Base-by-base conservation (phyloP, 345 rosid genomes). In the Acer saccharum region DNA sequence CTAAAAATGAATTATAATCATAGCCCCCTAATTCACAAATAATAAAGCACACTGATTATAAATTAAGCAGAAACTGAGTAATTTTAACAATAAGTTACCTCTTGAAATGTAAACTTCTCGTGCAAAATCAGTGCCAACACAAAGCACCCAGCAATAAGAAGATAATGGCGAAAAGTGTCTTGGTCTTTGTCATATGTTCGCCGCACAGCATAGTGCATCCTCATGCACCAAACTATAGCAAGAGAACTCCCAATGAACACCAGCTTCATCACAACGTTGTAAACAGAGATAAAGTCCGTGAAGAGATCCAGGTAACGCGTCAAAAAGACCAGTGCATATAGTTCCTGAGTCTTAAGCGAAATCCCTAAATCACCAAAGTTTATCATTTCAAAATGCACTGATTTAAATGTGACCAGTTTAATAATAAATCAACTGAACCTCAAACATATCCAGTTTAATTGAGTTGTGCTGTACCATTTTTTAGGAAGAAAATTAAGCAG, bases 271-370 rank as follows among this genome's bases (percentile, higher is more conserved):
- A 91, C 77, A n/a, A 88, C 77, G 77, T 95, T 95, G 80, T 95
- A 95, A 1, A 93, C 88, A 43, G 99, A 95, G 5, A 93, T 74
- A 32, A 89, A 92, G 69, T 88, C 94, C 62, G 94, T 88, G 84
- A 92, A 85, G 75, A 92, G 92, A 87, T 95, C 96, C 92, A 93
- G 77, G 83, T 95, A 95, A 46, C 99, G 91, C 72, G 93, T 62
- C 88, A 95, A 18, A 83, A 95, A 95, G 73, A 95, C 99, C 74
- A 87, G 73, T 14, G 94, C 99, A 39, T 85, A 95, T 7, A 95
- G 92, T 89, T 95, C 99, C 85, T 95, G 99, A 46, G 98, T 95
- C 88, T 92, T 93, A 69, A 92, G 85, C 72, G 99, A 95, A 76
- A 95, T 78, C 74, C 99, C 99, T 95, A 78, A 23, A 14, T 64